These are phyloP conservation scores for Pleurotus sapidus DNA, from an alignment of 768 basidiomycete genomes.

Conservation along the genomic window DNA sequence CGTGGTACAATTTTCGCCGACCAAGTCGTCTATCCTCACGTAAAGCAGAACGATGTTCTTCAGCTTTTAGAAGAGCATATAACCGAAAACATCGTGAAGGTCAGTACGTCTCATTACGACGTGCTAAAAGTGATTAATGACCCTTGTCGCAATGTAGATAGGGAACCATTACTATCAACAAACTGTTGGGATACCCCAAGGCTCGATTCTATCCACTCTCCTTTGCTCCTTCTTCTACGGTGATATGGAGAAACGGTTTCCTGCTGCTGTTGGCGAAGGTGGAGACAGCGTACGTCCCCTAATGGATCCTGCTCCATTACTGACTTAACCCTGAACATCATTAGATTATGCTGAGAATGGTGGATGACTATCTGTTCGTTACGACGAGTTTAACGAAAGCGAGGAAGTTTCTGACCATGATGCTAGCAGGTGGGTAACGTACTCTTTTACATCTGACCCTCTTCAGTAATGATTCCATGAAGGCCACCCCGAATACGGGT, in stretches of 20 bases:
- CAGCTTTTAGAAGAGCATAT: slow-evolving; percentile 86
- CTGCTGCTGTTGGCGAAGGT: slow-evolving; percentile 49
- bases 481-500: slow-evolving; percentile 96
- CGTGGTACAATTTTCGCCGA: slow-evolving; percentile 85
- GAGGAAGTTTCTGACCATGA: slow-evolving; percentile 63
- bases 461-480: background rate
- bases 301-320: background rate
- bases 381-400: slow-evolving; percentile 67
- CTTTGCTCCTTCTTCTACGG: slow-evolving; percentile 95
- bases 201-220: slow-evolving; percentile 92
- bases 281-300: slow-evolving; percentile 54
- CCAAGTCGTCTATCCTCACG: slow-evolving; percentile 58
- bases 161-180: slow-evolving; percentile 81
- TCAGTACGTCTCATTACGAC: slow-evolving; percentile 16
- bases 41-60: slow-evolving; percentile 58
- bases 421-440: slow-evolving; percentile 58
- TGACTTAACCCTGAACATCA: background rate
- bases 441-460: background rate
- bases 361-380: slow-evolving; percentile 95
- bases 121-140: slow-evolving; percentile 2
- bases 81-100: slow-evolving; percentile 90
- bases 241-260: slow-evolving; percentile 69
- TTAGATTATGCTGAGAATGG: slow-evolving; percentile 64
- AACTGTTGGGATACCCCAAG: slow-evolving; percentile 94
- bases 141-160: slow-evolving; percentile 47